These are phyloP conservation scores for Aureobasidium sp. DNA, from an alignment of 2,329 filamentous ascomycete genomes.

Conservation along the genomic window DNA sequence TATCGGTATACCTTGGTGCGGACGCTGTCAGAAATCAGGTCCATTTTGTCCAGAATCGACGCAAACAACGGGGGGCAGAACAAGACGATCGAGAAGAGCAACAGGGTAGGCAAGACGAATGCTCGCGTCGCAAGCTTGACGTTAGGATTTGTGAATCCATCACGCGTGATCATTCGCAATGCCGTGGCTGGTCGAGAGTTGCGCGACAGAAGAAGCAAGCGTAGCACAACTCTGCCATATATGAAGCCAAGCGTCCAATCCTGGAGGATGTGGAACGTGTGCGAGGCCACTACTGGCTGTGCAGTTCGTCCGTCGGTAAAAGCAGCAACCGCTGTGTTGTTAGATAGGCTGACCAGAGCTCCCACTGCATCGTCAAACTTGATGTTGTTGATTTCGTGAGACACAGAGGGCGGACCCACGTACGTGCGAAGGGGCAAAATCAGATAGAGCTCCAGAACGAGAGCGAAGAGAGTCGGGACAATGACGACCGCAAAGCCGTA, in stretches of 20 bases:
- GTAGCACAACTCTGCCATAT: conserved; percentile 73
- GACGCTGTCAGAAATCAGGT: conserved; percentile 1
- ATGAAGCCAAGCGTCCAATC: conserved; percentile 90
- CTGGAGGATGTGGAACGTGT: conserved; percentile 81
- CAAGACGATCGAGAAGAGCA: conserved; percentile 58
- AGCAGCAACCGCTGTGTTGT: background rate
- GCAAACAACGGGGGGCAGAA: conserved; percentile 57
- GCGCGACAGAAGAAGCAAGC: conserved; percentile 61
- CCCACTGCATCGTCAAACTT: conserved; percentile 17
- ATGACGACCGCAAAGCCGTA: conserved; percentile 68
- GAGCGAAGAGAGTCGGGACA: conserved; percentile 71
- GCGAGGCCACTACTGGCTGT: conserved; percentile 30
- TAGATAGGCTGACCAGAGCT: conserved; percentile 12
- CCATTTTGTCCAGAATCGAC: conserved; percentile 24
- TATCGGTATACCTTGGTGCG: conserved; percentile 50
- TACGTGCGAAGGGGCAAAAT: conserved; percentile 82
- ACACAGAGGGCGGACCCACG: conserved; percentile 33
- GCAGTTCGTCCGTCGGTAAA: background rate
- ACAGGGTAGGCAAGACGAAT: conserved; percentile 69
- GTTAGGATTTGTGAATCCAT: conserved; percentile 74
- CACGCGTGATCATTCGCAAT: conserved; percentile 61
- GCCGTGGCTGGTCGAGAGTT: conserved; percentile 67
- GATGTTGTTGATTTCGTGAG: background rate
- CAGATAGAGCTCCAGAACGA: conserved; percentile 80
- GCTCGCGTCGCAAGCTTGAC: conserved; percentile 71